phyloP scores from a whole-genome alignment of 2,329 filamentous ascomycete genomes.

The Knufia petricola region DNA sequence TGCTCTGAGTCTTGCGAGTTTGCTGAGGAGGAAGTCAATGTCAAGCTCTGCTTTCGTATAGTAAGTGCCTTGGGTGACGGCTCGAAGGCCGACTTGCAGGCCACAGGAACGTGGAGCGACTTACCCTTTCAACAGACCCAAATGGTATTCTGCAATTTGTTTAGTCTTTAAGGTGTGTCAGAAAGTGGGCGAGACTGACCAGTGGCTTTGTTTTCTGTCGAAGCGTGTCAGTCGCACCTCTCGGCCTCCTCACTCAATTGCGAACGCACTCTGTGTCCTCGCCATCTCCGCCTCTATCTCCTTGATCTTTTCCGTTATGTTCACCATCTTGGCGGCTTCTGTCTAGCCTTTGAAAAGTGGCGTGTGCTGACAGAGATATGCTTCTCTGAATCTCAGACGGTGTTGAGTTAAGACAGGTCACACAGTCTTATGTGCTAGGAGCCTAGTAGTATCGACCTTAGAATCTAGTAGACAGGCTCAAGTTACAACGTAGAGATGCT shows the following conservation, averaged over 20 bases:
- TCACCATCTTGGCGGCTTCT: slow-evolving; percentile 70
- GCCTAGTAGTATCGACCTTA: too few relatives aligned
- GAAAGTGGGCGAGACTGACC: slow-evolving; percentile 50
- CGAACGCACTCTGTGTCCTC: slow-evolving; percentile 81
- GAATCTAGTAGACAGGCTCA: too few relatives aligned
- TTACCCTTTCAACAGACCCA: slow-evolving; percentile 94
- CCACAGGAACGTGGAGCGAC: slow-evolving; percentile 18
- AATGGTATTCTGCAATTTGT: slow-evolving; percentile 71
- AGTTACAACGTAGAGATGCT: too few relatives aligned
- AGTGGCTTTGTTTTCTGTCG: slow-evolving; percentile 91
- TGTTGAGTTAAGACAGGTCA: too few relatives aligned
- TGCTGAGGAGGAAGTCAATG: slow-evolving; percentile 45
- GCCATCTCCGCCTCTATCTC: slow-evolving; percentile 99
- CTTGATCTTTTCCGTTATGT: slow-evolving; percentile 99
- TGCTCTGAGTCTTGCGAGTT: slow-evolving; percentile 86
- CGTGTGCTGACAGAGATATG: too few relatives aligned
- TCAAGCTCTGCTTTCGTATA: not conserved
- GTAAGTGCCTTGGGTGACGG: too few relatives aligned
- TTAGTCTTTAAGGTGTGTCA: slow-evolving; percentile 25
- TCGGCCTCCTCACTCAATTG: not conserved
- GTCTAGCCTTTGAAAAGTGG: not conserved
- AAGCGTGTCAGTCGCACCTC: not conserved
- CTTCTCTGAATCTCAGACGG: too few relatives aligned
- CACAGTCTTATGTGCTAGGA: too few relatives aligned
- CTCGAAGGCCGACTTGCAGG: too few relatives aligned